Base-by-base conservation (phyloP, 2,329 filamentous ascomycete genomes). In the Neonectria hederae region DNA sequence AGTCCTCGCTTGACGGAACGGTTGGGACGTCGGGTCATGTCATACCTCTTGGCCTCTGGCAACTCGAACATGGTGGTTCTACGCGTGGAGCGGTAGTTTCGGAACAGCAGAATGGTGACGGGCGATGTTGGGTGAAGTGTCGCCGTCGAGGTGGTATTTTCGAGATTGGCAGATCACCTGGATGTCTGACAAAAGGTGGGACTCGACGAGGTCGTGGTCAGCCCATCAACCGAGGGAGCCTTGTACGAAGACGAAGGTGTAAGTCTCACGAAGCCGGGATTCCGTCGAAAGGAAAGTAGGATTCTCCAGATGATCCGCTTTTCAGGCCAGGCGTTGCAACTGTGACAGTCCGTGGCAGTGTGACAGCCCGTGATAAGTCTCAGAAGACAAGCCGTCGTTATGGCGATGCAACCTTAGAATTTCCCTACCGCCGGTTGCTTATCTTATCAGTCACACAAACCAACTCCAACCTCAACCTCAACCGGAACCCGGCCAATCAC, bases 21-120 rank as follows among this genome's bases (percentile, higher is more conserved):
- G 42, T 32, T 19, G 52, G 32, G n/a, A 8, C 1, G 42, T 51
- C 14, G n/a, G 24, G 11, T 32, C 57, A 65, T 53, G 77, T 32
- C 57, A 64, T 52, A 77, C 77, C 77, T 75, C 62, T 78, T 79
- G 35, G 76, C 77, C 35, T 73, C 65, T 6, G 73, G 73, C 11
- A 76, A 42, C 26, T 73, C 70, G 54, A 78, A 76, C 76, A 78
- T 77, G 59, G 28, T 60, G 45, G 43, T 10, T 28, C 30, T 24
- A 35, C 42, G 49, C 45, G 24, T 21, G 22, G 32, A 32, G n/a
- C 46, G 48, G n/a, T 52, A 54, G 45, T 52, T 59, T 32, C 28
- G 52, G 45, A 51, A 19, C 35, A 54, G 35, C 26, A 60, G 24
- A 19, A 30, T 43, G 48, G 57, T 30, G 43, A 53, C 19, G 19